Conservation (phyloP, 768 basidiomycete genomes). For the Kondoa subrosea region DNA sequence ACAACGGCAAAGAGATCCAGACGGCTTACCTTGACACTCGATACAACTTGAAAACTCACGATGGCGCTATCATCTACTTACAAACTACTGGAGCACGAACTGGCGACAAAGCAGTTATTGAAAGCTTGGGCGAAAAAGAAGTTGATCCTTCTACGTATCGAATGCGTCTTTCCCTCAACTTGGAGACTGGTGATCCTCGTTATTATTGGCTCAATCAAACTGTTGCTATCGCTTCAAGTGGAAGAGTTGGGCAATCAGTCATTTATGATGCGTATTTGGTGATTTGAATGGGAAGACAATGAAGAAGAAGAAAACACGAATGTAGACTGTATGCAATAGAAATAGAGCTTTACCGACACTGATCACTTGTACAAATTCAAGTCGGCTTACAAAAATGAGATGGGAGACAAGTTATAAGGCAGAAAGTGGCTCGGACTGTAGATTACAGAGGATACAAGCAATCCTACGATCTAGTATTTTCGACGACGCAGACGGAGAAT, state of each 20-base stretch:
- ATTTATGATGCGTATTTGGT: not conserved
- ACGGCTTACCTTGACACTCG: conserved; percentile 27
- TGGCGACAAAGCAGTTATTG: conserved; percentile 25
- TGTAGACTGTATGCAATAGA: too few relatives aligned
- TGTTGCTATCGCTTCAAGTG: not conserved
- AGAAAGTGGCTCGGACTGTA: too few relatives aligned
- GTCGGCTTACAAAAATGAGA: too few relatives aligned
- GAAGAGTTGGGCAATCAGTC: not conserved
- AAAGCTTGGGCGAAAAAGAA: conserved; percentile 23
- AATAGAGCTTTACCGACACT: too few relatives aligned
- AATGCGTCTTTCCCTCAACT: not conserved
- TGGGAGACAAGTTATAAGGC: too few relatives aligned
- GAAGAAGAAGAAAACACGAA: too few relatives aligned
- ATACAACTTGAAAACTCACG: conserved; percentile 26
- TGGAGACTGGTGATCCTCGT: not conserved
- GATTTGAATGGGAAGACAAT: not conserved
- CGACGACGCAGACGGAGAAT: too few relatives aligned
- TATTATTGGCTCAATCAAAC: not conserved
- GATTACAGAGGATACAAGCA: too few relatives aligned
- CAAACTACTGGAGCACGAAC: conserved; percentile 27
- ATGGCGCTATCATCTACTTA: conserved; percentile 28
- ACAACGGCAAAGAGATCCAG: not conserved
- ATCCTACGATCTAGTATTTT: too few relatives aligned
- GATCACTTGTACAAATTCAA: too few relatives aligned
- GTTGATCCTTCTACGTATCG: conserved; percentile 20